Base-by-base conservation (phyloP, 2,329 filamentous ascomycete genomes). In the Emericellopsis cladophorae region DNA sequence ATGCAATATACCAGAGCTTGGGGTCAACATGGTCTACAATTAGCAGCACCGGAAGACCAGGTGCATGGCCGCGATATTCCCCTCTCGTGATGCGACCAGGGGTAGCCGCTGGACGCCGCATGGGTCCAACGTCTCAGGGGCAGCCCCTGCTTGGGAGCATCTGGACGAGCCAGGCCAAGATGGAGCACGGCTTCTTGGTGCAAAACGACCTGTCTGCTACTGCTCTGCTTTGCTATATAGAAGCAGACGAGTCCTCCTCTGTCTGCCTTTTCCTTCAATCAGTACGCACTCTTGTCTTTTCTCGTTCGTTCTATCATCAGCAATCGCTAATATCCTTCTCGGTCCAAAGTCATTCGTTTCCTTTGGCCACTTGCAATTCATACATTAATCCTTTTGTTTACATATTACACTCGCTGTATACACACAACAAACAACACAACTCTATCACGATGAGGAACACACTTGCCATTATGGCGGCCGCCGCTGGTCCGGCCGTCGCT, bases 291-390 rank as follows among this genome's bases (percentile, higher is more conserved):
- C 26, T 26, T 29, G 26, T 29, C 26, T 29, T 29, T 29, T 29
- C 46, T 51, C 46, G 53, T 52, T 49, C 46, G 47, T 46, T 52
- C 49, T 42, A 7, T 31, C 23, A 21, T 35, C 31, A 33, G 33
- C 15, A 36, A 16, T 39, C 47, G 44, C 45, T 42, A 54, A 50
- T 56, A 46, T 40, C 39, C 51, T 51, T 43, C 45, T 39, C 45
- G 50, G 51, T 59, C 59, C 65, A 72, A 69, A 69, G 66, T 67
- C 71, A 73, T 68, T 76, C 71, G 68, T 65, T 76, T 64, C 59
- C 67, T 73, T 72, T 68, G 59, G 50, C 50, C 46, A 48, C 42
- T 41, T 29, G 8, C 26, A 29, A 48, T 37, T 37, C 46, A 49
- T 51, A 51, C 49, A 52, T 45, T 43, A 58, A 57, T 49, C 47